Conservation (phyloP, 805 yeast genomes). For the Candida hungchunana region DNA sequence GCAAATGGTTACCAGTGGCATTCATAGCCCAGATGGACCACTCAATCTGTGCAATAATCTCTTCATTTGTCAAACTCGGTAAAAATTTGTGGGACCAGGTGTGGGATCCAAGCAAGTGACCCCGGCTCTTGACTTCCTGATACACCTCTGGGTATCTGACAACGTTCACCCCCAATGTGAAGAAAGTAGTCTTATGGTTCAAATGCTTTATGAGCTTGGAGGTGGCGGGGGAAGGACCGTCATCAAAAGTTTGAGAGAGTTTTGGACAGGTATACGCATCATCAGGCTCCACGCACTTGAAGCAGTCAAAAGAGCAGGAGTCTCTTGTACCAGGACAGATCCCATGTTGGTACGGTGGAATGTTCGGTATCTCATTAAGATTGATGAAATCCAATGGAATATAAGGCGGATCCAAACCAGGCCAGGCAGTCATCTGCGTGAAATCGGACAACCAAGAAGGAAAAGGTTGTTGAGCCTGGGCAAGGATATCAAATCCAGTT, state of each 20-base stretch:
- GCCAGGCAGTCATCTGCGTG: slow-evolving; percentile 79
- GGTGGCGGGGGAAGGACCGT: slow-evolving; percentile 84
- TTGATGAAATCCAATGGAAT: slow-evolving; percentile 74
- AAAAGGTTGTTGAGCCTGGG: slow-evolving; percentile 41
- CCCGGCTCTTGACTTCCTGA: slow-evolving; percentile 45
- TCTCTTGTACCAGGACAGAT: slow-evolving; percentile 50
- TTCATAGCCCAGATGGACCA: slow-evolving; percentile 99
- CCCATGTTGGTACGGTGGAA: slow-evolving; percentile 50
- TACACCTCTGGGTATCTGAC: slow-evolving; percentile 75
- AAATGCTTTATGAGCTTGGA: slow-evolving; percentile 52
- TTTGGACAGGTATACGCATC: slow-evolving; percentile 73
- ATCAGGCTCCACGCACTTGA: slow-evolving; percentile 67
- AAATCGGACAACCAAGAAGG: slow-evolving; percentile 77
- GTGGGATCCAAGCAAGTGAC: slow-evolving; percentile 83
- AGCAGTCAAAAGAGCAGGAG: slow-evolving; percentile 83
- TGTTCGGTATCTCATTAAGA: slow-evolving; percentile 45
- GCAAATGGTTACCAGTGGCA: slow-evolving; percentile 83
- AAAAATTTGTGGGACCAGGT: slow-evolving; percentile 91
- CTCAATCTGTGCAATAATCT: slow-evolving; percentile 81
- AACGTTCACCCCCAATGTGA: slow-evolving; percentile 79
- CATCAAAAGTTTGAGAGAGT: slow-evolving; percentile 88
- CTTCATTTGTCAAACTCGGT: slow-evolving; percentile 73
- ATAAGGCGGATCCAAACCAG: slow-evolving; percentile 83
- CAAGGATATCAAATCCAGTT: slow-evolving; percentile 26
- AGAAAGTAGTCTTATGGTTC: slow-evolving; percentile 64